phyloP scores from a whole-genome alignment of 2,329 filamentous ascomycete species.

The Dryadomyces quercus-mongolicae region DNA sequence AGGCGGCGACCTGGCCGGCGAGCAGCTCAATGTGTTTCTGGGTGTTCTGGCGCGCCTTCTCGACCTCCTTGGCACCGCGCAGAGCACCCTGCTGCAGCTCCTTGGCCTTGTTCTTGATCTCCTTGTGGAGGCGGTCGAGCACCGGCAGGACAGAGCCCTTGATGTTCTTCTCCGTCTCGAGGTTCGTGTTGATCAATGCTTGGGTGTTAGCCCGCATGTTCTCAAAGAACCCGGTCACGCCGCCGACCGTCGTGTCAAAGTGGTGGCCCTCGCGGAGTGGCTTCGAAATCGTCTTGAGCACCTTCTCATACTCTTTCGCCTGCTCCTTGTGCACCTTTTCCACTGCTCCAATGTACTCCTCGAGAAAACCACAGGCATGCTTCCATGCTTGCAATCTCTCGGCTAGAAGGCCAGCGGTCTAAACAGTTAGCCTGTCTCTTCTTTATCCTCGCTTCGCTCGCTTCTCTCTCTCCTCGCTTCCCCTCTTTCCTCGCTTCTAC shows the following conservation, averaged over 20 bases:
- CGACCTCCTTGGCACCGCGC: slow-evolving; percentile 81
- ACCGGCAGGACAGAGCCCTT: slow-evolving; percentile 78
- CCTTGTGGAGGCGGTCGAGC: slow-evolving; percentile 81
- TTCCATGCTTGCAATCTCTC: slow-evolving; percentile 94
- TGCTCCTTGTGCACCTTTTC: slow-evolving; percentile 79
- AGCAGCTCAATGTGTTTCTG: slow-evolving; percentile 96
- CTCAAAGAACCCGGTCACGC: slow-evolving; percentile 82
- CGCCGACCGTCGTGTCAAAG: slow-evolving; percentile 82
- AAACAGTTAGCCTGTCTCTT: not conserved
- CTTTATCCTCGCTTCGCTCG: not conserved
- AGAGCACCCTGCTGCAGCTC: slow-evolving; percentile 70
- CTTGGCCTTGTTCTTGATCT: slow-evolving; percentile 95
- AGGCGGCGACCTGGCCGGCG: slow-evolving; percentile 70
- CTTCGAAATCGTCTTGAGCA: slow-evolving; percentile 81
- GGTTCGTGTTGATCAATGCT: slow-evolving; percentile 76
- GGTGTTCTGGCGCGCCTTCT: slow-evolving; percentile 72
- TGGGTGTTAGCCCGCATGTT: slow-evolving; percentile 89
- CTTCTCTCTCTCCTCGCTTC: not conserved
- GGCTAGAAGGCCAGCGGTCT: slow-evolving; percentile 70
- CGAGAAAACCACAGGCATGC: slow-evolving; percentile 80
- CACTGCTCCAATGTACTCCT: slow-evolving; percentile 76
- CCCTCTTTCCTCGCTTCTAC: slow-evolving; percentile 13
- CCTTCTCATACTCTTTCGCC: slow-evolving; percentile 90
- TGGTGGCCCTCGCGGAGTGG: slow-evolving; percentile 84
- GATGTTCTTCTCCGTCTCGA: slow-evolving; percentile 83